Evolutionary conservation across 83 land plant genomes (phyloP), one percentile per base, ranked within the genome.

Genomic region (Larix sibirica): DNA sequence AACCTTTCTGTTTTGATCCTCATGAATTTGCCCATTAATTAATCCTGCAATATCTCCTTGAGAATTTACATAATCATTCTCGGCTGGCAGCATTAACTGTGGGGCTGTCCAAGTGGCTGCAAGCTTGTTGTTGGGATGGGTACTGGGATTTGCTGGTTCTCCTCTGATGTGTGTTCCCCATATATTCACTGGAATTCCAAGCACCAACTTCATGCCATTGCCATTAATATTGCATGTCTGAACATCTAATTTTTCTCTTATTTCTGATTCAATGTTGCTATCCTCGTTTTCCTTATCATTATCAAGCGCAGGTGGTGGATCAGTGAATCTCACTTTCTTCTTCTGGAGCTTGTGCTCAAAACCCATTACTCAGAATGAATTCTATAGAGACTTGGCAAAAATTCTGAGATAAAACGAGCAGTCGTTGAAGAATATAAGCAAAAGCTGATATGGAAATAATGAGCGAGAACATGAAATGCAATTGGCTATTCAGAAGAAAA

Each of bases 71-170:
- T 0, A 47, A 9, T 47, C 54, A 47, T 47, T 9, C 54, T 33
- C 38, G 7, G 73, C 38, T 16, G 73, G 73, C n/a, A 16, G 73
- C 23, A 71, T 38, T 42, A 47, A 47, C 76, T 40, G 21, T n/a
- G 76, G 76, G 21, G 56, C 76, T 71, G 54, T 71, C 76, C 76
- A 71, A 40, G 76, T 71, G 38, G 76, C 76, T 71, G 76, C 76
- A 71, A 71, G 10, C 76, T 71, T 40, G 42, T 71, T 71, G 76
- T 42, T 42, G 21, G 56, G 24, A 71, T 71, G 40, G 40, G 76
- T 24, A 42, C 54, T 38, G n/a, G 76, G 76, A 71, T 71, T 44
- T 71, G 76, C 76, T 71, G 76, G 76, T 20, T 71, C 26, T 20
- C 76, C 76, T 23, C 40, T 71, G 36, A 71, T 17, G 42, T 71